Evolutionary conservation across 108 stramenopile species (phyloP).

Genomic region (Cyclotella cryptica): DNA sequence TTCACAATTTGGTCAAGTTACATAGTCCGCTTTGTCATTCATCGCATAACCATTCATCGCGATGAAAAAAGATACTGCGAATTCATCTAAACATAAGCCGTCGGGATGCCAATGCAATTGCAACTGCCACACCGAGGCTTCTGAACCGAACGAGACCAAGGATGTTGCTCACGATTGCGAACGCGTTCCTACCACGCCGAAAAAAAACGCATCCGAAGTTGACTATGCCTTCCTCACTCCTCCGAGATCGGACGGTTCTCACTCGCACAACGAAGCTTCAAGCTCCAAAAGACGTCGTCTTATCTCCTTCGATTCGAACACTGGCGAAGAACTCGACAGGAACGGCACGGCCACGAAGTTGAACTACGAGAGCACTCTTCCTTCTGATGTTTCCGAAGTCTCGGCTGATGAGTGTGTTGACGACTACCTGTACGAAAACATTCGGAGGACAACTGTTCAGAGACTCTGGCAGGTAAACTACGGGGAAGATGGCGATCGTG

Average conservation of each 20-base stretch:
- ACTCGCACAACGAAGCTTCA: neutral
- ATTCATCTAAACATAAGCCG: conserved; percentile 2
- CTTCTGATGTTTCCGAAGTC: conserved; percentile 11
- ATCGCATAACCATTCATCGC: neutral
- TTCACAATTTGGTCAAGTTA: conserved; percentile 5
- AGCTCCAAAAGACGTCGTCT: conserved; percentile 20
- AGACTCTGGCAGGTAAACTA: conserved; percentile 21
- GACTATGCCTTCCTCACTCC: neutral
- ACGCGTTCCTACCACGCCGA: neutral
- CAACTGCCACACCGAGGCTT: conserved; percentile 6
- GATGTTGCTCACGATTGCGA: neutral
- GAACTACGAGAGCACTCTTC: conserved; percentile 13
- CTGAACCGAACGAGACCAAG: neutral
- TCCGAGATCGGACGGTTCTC: conserved; percentile 9
- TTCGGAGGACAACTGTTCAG: neutral
- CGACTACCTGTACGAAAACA: conserved; percentile 10
- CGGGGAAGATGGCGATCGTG: conserved; percentile 22
- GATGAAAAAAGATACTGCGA: neutral
- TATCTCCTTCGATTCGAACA: conserved; percentile 14
- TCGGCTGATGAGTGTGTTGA: neutral
- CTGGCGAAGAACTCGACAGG: conserved; percentile 6
- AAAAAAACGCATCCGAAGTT: neutral
- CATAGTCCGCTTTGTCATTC: neutral
- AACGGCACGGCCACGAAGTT: neutral
- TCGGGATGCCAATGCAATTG: conserved; percentile 10